These are phyloP conservation scores for Fistulifera pelliculosa DNA, from an alignment of 108 stramenopile genomes.

Conservation along the genomic window DNA sequence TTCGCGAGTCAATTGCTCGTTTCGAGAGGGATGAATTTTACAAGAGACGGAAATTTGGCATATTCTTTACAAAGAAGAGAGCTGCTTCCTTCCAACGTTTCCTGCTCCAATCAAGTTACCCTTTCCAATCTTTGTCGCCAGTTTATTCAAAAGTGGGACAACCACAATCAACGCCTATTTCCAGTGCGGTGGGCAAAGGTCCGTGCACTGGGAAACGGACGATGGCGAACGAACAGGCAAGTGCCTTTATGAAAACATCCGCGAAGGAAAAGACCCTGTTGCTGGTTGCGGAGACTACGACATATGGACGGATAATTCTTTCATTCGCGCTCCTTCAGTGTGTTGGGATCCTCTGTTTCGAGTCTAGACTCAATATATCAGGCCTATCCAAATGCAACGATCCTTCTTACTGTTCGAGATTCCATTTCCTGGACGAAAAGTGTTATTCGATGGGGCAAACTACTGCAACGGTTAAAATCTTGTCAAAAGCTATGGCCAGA, in stretches of 20 bases:
- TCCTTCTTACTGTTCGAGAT: no score
- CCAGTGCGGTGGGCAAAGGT: conserved; percentile 2
- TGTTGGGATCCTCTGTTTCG: no score
- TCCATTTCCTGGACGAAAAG: no score
- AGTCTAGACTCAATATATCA: no score
- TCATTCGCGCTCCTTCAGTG: no score
- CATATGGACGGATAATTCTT: not conserved
- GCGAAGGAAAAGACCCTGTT: not conserved
- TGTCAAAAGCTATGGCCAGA: not conserved
- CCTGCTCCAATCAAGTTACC: not conserved
- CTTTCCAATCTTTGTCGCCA: not conserved
- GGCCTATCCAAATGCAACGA: no score
- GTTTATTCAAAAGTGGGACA: conserved; percentile 6
- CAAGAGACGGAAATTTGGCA: no score
- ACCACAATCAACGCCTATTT: conserved; percentile 1
- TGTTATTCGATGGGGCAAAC: not conserved
- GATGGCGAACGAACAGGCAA: not conserved
- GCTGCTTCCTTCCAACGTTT: not conserved
- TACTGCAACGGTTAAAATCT: not conserved
- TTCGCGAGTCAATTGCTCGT: no score
- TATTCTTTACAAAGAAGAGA: no score
- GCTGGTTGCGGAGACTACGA: not conserved
- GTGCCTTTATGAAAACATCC: not conserved
- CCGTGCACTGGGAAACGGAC: not conserved
- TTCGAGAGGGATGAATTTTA: no score